Evolutionary conservation across 192 early-diverging fungal species (phyloP).

Genomic region (Backusella tarrabulga): DNA sequence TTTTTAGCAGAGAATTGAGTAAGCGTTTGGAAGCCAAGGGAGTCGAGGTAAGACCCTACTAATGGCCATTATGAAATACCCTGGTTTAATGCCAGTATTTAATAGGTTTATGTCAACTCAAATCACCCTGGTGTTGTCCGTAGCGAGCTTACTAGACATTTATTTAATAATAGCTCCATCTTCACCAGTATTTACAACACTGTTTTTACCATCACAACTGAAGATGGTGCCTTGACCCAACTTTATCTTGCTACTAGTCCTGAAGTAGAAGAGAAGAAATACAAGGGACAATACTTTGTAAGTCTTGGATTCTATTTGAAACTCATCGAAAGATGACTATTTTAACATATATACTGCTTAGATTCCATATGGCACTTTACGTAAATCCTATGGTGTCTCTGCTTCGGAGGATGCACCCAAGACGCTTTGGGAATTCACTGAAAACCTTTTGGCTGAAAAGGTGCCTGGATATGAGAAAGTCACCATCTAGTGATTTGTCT

Average conservation of each 20-base stretch:
- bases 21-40: slow-evolving; percentile 25
- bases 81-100: not conserved
- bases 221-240: slow-evolving; percentile 46
- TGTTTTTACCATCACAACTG: slow-evolving; percentile 27
- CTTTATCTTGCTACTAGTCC: slow-evolving; percentile 51
- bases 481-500: not conserved
- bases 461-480: slow-evolving; percentile 23
- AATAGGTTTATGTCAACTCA: slow-evolving; percentile 26
- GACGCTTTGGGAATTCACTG: slow-evolving; percentile 31
- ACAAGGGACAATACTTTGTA: slow-evolving; percentile 40
- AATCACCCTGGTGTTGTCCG: slow-evolving; percentile 29
- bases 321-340: not conserved
- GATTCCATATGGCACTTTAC: slow-evolving; percentile 9
- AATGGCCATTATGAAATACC: not conserved
- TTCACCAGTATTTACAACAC: not conserved
- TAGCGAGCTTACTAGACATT: slow-evolving; percentile 20
- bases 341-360: not conserved
- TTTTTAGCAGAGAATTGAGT: slow-evolving; percentile 26
- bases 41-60: slow-evolving; percentile 19
- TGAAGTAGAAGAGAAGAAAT: slow-evolving; percentile 47
- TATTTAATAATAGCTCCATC: not conserved
- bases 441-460: slow-evolving; percentile 33
- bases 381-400: not conserved
- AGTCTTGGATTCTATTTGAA: not conserved
- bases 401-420: slow-evolving; percentile 2